Evolutionary conservation across 2,329 filamentous ascomycete genomes (phyloP).

Genomic region (Nigrospora osmanthi): DNA sequence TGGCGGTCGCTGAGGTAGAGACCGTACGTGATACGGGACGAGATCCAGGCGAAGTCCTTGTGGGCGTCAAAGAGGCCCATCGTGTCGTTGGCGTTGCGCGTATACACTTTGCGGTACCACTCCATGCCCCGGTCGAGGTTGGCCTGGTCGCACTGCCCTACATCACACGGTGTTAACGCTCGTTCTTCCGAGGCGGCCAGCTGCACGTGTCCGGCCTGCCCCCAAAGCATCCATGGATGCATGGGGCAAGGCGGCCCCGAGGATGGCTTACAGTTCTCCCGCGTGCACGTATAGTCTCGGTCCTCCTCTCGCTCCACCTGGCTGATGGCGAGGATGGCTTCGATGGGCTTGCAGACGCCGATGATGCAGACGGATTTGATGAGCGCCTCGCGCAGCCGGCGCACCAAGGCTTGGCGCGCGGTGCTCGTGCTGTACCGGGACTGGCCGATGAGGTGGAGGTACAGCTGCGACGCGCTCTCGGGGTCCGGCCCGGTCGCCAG

Average conservation of each 20-base stretch:
- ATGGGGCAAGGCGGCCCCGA: no score
- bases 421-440: slow-evolving; percentile 33
- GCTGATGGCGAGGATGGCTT: slow-evolving; percentile 49
- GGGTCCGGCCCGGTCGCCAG: slow-evolving; percentile 43
- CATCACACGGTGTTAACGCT: no score
- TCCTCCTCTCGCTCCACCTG: slow-evolving; percentile 44
- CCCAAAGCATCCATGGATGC: no score
- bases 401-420: slow-evolving; percentile 37
- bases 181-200: slow-evolving; percentile 27
- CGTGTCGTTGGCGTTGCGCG: slow-evolving; percentile 32
- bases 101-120: slow-evolving; percentile 51
- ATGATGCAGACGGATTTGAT: slow-evolving; percentile 51
- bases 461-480: slow-evolving; percentile 42
- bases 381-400: slow-evolving; percentile 47
- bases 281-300: slow-evolving; percentile 44
- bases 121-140: slow-evolving; percentile 42
- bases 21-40: slow-evolving; percentile 48
- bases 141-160: slow-evolving; percentile 38
- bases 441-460: slow-evolving; percentile 44
- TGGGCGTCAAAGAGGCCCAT: slow-evolving; percentile 27
- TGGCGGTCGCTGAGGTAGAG: slow-evolving; percentile 48
- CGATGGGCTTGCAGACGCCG: slow-evolving; percentile 56
- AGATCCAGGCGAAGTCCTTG: slow-evolving; percentile 39
- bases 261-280: slow-evolving; percentile 26
- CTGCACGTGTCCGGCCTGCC: no score